Evolutionary conservation across 192 early-diverging fungal genomes (phyloP), one percentile per base, ranked within the genome.

Genomic region (Coemansia sp.): DNA sequence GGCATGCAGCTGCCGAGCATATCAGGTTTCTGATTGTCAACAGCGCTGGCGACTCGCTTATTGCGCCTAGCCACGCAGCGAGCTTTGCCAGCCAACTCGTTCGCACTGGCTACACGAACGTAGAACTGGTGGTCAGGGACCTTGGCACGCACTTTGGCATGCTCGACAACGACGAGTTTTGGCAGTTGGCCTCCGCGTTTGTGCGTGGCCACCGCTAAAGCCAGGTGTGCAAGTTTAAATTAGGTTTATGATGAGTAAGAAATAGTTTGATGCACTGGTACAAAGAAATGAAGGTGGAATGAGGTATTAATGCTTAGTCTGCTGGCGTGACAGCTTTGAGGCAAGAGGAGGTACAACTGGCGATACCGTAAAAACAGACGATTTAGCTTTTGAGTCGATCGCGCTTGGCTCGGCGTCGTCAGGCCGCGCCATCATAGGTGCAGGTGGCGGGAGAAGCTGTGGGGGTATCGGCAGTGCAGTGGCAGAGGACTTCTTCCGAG

Each of bases 41-140:
- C 47, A 89, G 86, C 53, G 60, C 68, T 9, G 77, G 86, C 6
- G 93, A 96, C 62, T 89, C 89, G 66, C 76, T 96, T 25, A 76
- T 96, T 6, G 86, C 85, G 39, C 19, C 86, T 0, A 78, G 60
- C 5, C 93, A 92, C 62, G 57, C 91, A 0, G 62, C 59, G 2
- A 39, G 14, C 15, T 77, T 83, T 62, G 81, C 63, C 1, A 11
- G 39, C 0, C 65, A 64, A 24, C 75, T 83, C 20, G 38, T 71
- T 5, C 10, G 27, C n/a, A 19, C 59, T 0, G 68, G 68, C 11
- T 77, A 69, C 53, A 25, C n/a, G 2, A 24, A 76, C 31, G 74
- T 76, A 11, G 43, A 54, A 41, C 46, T 76, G 66, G 27, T 64
- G 1, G 67, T 70, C 5, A 42, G 51, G 14, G 64, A 73, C 9